Percentiles rank a stretch among this genome's conserved stretches.
Evolutionary conservation across 805 yeast genomes (phyloP).

Genomic region (Myxozyma neglecta): DNA sequence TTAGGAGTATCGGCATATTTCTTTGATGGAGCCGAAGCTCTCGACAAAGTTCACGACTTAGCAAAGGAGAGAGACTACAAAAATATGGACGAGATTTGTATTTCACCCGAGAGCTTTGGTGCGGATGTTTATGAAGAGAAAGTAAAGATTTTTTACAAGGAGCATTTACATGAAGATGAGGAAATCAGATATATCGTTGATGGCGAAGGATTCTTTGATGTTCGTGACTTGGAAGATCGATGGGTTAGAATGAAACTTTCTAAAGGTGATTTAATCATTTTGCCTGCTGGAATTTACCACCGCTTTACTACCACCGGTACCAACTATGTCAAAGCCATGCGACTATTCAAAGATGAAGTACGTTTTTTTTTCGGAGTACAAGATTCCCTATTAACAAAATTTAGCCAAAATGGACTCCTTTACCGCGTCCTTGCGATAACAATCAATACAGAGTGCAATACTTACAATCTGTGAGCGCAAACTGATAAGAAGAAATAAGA

Average conservation of each 20-base stretch:
- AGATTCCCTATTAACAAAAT: background rate
- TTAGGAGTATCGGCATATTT: slow-evolving; percentile 26
- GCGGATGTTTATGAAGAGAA: slow-evolving; percentile 60
- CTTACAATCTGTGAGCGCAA: slow-evolving; percentile 18
- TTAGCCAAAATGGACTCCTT: slow-evolving; percentile 87
- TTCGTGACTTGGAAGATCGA: slow-evolving; percentile 59
- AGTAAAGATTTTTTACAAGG: slow-evolving; percentile 47
- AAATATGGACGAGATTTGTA: slow-evolving; percentile 70
- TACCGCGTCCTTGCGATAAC: slow-evolving; percentile 60
- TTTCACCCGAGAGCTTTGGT: slow-evolving; percentile 61
- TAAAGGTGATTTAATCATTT: slow-evolving; percentile 57
- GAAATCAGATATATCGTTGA: slow-evolving; percentile 88
- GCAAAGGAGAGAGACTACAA: slow-evolving; percentile 73
- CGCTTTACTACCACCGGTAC: slow-evolving; percentile 74
- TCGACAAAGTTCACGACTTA: slow-evolving; percentile 58
- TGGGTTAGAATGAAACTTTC: slow-evolving; percentile 78
- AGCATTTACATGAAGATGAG: slow-evolving; percentile 92
- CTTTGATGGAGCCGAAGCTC: slow-evolving; percentile 43
- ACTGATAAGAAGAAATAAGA: background rate
- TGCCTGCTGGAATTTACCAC: slow-evolving; percentile 94
- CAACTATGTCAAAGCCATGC: slow-evolving; percentile 69
- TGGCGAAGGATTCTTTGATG: slow-evolving; percentile 91
- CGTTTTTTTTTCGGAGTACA: background rate
- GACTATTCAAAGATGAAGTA: slow-evolving; percentile 80
- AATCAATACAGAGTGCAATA: slow-evolving; percentile 52